These are phyloP conservation scores for Hyaloperonospora brassicae DNA, from an alignment of 352 stramenopile species.

Conservation along the genomic window DNA sequence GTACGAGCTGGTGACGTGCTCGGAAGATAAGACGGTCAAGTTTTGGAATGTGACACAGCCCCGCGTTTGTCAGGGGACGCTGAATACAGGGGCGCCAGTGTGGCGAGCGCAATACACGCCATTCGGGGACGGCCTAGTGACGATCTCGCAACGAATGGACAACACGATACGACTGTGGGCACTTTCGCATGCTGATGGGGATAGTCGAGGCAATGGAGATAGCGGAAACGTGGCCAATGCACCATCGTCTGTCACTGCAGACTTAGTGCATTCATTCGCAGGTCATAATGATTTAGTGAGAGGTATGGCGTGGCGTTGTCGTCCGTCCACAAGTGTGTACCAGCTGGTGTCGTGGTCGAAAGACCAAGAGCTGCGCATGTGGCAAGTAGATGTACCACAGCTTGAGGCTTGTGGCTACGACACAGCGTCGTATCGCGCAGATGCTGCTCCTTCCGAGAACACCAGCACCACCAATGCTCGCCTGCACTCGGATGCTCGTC, in stretches of 20 bases:
- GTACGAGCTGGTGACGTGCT: conserved; percentile 80
- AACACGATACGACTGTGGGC: conserved; percentile 58
- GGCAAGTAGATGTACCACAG: conserved; percentile 54
- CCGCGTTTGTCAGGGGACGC: conserved; percentile 46
- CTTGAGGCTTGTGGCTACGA: conserved; percentile 56
- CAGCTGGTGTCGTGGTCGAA: conserved; percentile 78
- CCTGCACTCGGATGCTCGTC: conserved; percentile 12
- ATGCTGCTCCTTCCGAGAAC: conserved; percentile 21
- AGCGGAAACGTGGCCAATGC: conserved; percentile 7
- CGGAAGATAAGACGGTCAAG: conserved; percentile 80
- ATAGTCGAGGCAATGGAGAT: conserved; percentile 12
- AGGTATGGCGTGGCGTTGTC: conserved; percentile 57
- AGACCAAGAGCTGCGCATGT: conserved; percentile 70
- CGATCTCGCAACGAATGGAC: conserved; percentile 59
- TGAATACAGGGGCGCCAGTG: conserved; percentile 56
- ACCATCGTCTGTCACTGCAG: conserved; percentile 20
- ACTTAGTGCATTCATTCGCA: conserved; percentile 53
- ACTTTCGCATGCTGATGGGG: conserved; percentile 31
- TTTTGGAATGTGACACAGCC: conserved; percentile 72
- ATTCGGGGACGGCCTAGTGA: conserved; percentile 78
- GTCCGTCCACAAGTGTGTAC: conserved; percentile 33
- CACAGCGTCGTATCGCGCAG: conserved; percentile 30
- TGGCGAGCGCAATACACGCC: conserved; percentile 69
- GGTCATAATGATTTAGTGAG: conserved; percentile 60
- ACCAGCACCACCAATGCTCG: conserved; percentile 13